Base-by-base conservation (phyloP, 805 yeast genomes). In the Starmerella powellii region DNA sequence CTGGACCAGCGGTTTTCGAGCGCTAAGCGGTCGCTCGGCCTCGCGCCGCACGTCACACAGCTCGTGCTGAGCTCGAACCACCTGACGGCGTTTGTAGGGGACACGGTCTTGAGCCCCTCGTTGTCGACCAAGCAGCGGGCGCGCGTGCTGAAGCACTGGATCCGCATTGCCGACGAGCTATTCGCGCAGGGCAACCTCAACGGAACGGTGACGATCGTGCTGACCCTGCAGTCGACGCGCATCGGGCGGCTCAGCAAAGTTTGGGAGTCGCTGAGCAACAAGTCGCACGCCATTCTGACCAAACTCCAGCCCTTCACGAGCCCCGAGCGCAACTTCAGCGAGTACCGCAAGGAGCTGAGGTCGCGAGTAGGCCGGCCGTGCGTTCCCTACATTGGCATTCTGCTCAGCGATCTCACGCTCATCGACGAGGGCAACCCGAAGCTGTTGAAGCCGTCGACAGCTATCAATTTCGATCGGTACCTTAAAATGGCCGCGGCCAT, bases 381-480 rank as follows among this genome's bases (percentile, higher is more conserved):
- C 34, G 53, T 63, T 8, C 66, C 66, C 2, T 63, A 58, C 45
- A 41, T 63, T 8, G 66, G 66, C 3, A 47, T 62, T 3, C 54
- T 55, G 31, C 51, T 61, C 6, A 50, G 61, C n/a, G 66, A 63
- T 33, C 42, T 63, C 34, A 60, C 62, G 13, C 55, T 63, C 33
- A 51, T 60, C 26, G 62, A 57, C 33, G 66, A 63, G 44, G 66
- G 66, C 23, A 63, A 61, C 42, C 56, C 62, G 13, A 51, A 51
- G 21, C 16, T 23, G n/a, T 37, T 54, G 31, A 20, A 38, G 13
- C 15, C 42, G 15, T 37, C 40, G 8, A 38, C 37, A 1, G 53
- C 57, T 20, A 55, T 63, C 47, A 63, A 63, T 42, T 56, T 63
- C 32, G 66, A 63, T 38, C 52, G 63, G 27, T 60, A 59, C 42